Percentiles rank a stretch among this genome's conserved stretches.
Evolutionary conservation across 2,329 filamentous ascomycete genomes (phyloP).

Genomic region (Teratosphaeria pseudoeucalypti): DNA sequence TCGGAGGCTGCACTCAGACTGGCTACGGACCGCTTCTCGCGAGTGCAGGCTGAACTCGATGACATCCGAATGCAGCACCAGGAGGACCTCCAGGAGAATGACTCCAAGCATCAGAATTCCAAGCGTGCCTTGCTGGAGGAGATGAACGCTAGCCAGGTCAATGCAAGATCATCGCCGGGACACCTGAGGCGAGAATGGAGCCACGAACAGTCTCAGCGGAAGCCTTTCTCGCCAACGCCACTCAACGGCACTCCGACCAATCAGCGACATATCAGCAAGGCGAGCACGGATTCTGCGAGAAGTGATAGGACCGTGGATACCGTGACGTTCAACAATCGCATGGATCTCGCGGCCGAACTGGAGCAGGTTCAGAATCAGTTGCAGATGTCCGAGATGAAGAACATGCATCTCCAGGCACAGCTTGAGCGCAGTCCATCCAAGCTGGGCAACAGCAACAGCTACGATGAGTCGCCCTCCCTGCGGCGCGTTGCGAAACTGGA

Average conservation of each 20-base stretch:
- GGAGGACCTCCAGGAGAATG: constrained; percentile 58
- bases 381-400: constrained; percentile 90
- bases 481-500: constrained; percentile 84
- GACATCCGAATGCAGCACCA: constrained; percentile 66
- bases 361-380: constrained; percentile 91
- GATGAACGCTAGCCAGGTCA: constrained; percentile 72
- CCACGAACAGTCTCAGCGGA: constrained; percentile 40
- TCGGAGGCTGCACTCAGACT: constrained; percentile 81
- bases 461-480: constrained; percentile 68
- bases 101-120: constrained; percentile 50
- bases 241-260: constrained; percentile 53
- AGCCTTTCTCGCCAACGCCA: constrained; percentile 53
- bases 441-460: constrained; percentile 41
- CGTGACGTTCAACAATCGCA: constrained; percentile 71
- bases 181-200: constrained; percentile 50
- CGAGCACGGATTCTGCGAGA: constrained; percentile 63
- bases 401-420: constrained; percentile 81
- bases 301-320: constrained; percentile 82
- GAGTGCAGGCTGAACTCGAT: constrained; percentile 72
- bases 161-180: constrained; percentile 62
- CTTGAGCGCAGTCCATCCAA: constrained; percentile 58
- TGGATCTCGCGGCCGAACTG: constrained; percentile 82
- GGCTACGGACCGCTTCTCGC: constrained; percentile 67
- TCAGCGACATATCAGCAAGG: constrained; percentile 57
- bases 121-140: constrained; percentile 73